phyloP scores from a whole-genome alignment of 805 yeast species.

The Yarrowia sp. region DNA sequence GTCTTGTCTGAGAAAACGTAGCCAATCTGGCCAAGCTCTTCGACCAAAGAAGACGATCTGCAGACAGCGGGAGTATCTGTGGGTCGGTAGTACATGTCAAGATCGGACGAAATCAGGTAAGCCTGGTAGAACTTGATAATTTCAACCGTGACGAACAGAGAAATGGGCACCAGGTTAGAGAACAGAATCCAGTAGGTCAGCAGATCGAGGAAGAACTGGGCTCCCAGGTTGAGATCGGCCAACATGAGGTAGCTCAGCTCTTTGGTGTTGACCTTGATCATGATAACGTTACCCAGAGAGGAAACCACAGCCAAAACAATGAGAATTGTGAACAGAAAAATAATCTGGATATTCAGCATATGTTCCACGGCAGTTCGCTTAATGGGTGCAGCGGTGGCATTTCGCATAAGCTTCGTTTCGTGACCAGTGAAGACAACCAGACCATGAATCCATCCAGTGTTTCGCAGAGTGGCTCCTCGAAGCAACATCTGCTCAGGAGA shows the following conservation, averaged over 20 bases:
- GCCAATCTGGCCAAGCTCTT: slow-evolving; percentile 95
- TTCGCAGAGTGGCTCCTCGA: slow-evolving; percentile 93
- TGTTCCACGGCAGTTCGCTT: slow-evolving; percentile 96
- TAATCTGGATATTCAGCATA: slow-evolving; percentile 86
- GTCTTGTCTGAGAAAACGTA: slow-evolving; percentile 96
- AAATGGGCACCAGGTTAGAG: slow-evolving; percentile 96
- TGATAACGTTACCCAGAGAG: slow-evolving; percentile 81
- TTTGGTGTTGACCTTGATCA: slow-evolving; percentile 51
- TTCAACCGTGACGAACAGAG: slow-evolving; percentile 93
- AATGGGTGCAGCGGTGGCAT: slow-evolving; percentile 98
- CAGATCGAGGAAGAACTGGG: slow-evolving; percentile 77
- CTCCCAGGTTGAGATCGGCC: slow-evolving; percentile 63
- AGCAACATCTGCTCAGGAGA: slow-evolving; percentile 87
- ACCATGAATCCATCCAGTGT: slow-evolving; percentile 94
- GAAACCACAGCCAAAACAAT: slow-evolving; percentile 74
- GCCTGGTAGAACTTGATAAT: slow-evolving; percentile 95
- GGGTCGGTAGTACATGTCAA: slow-evolving; percentile 84
- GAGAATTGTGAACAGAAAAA: slow-evolving; percentile 79
- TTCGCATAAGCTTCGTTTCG: slow-evolving; percentile 96
- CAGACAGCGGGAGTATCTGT: slow-evolving; percentile 94
- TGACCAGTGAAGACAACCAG: slow-evolving; percentile 95
- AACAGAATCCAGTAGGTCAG: slow-evolving; percentile 94
- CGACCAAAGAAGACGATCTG: slow-evolving; percentile 91
- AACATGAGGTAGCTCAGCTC: slow-evolving; percentile 62
- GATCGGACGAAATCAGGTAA: slow-evolving; percentile 84